phyloP scores from a whole-genome alignment of 1,284 basidiomycete species.

The Cerrena zonata region DNA sequence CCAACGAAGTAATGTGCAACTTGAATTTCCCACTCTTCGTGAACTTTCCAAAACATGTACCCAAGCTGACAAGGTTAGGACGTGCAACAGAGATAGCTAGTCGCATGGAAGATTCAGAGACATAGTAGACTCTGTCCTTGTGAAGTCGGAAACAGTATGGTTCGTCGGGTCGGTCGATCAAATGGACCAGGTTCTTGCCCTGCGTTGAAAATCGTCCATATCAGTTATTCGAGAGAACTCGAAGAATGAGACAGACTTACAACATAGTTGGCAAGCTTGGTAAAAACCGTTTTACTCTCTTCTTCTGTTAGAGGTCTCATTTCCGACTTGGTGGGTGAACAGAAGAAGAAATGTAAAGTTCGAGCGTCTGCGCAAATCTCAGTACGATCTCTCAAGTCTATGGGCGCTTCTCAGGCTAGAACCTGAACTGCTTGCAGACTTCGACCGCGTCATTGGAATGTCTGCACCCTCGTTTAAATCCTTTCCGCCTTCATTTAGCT shows the following conservation, averaged over 20 bases:
- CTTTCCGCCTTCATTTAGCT: slow-evolving; percentile 54
- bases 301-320: slow-evolving; percentile 85
- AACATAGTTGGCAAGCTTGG: slow-evolving; percentile 88
- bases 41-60: slow-evolving; percentile 98
- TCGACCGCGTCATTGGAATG: slow-evolving; percentile 25
- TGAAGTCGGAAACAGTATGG: slow-evolving; percentile 88
- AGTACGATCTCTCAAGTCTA: background rate
- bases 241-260: slow-evolving; percentile 36
- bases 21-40: slow-evolving; percentile 97
- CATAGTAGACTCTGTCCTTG: slow-evolving; percentile 89
- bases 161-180: slow-evolving; percentile 82
- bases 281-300: slow-evolving; percentile 81
- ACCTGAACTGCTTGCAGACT: too few relatives aligned
- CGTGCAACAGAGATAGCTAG: slow-evolving; percentile 88
- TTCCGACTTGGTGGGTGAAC: background rate
- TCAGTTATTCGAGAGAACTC: background rate
- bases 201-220: slow-evolving; percentile 23
- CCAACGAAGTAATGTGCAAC: slow-evolving; percentile 89
- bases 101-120: slow-evolving; percentile 89
- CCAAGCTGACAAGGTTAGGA: slow-evolving; percentile 87
- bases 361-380: background rate
- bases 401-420: background rate
- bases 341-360: background rate
- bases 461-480: slow-evolving; percentile 52
- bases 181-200: slow-evolving; percentile 87